These are phyloP conservation scores for Coleophoma eucalyptorum DNA, from an alignment of 2,329 filamentous ascomycete genomes.

Conservation along the genomic window DNA sequence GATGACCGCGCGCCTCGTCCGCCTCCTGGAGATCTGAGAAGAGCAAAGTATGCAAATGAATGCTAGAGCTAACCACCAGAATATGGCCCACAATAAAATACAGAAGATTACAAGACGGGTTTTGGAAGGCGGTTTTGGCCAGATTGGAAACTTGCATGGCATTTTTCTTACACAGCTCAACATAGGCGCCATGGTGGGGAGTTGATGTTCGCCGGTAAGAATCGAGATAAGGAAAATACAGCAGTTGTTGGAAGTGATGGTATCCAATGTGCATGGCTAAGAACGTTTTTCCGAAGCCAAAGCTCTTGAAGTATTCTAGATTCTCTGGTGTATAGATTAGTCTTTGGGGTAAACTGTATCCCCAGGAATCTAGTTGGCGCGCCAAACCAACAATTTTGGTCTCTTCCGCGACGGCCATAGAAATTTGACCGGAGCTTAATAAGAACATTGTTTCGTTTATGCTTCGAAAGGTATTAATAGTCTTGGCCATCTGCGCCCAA, in stretches of 20 bases:
- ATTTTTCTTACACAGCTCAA: slow-evolving; percentile 25
- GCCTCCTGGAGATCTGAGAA: slow-evolving; percentile 26
- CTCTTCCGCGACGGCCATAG: neutral
- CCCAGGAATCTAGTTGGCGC: slow-evolving; percentile 29
- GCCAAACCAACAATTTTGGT: slow-evolving; percentile 18
- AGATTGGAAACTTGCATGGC: slow-evolving; percentile 32
- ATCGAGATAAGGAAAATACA: slow-evolving; percentile 41
- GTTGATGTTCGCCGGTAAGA: slow-evolving; percentile 25
- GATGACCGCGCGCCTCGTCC: slow-evolving; percentile 15
- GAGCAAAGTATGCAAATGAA: slow-evolving; percentile 29
- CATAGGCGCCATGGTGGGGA: slow-evolving; percentile 10
- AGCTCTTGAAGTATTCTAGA: slow-evolving; percentile 27
- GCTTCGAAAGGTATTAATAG: slow-evolving; percentile 9
- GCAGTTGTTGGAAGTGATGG: slow-evolving; percentile 39
- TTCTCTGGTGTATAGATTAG: slow-evolving; percentile 34
- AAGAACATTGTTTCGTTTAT: slow-evolving; percentile 7
- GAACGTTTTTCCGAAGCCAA: slow-evolving; percentile 37
- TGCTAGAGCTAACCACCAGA: slow-evolving; percentile 28
- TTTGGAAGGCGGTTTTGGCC: slow-evolving; percentile 21
- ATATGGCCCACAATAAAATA: slow-evolving; percentile 31
- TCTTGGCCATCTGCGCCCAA: slow-evolving; percentile 14
- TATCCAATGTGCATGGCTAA: slow-evolving; percentile 40
- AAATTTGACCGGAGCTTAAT: neutral
- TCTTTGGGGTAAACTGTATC: slow-evolving; percentile 25
- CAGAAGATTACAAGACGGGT: slow-evolving; percentile 29